phyloP scores from a whole-genome alignment of 225 moss, liverwort and hornwort species.

The Bryoerythrophyllum caledonicum region DNA sequence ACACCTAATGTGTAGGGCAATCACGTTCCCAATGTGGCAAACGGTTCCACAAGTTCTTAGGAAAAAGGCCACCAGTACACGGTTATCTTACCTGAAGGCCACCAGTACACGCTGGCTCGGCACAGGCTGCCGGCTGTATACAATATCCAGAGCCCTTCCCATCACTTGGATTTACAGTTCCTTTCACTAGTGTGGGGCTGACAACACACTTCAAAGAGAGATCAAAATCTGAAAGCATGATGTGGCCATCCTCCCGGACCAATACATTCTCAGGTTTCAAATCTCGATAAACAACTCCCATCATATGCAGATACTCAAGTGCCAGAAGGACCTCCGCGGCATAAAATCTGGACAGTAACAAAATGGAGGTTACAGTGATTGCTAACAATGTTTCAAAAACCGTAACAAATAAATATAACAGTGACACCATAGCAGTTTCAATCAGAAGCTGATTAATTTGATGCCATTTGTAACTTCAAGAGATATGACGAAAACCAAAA shows the following conservation, averaged over 20 bases:
- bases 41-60: neutral
- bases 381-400: neutral
- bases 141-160: constrained; percentile 36
- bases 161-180: constrained; percentile 31
- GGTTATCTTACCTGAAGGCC: constrained; percentile 31
- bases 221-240: constrained; percentile 90
- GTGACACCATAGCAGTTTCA: neutral
- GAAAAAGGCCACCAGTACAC: neutral
- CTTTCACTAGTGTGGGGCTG: constrained; percentile 62
- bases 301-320: constrained; percentile 86
- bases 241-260: constrained; percentile 78
- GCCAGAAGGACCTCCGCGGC: constrained; percentile 81
- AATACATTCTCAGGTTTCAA: constrained; percentile 86
- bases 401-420: neutral
- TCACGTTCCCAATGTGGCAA: neutral
- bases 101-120: constrained; percentile 39
- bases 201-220: constrained; percentile 77
- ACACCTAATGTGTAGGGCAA: neutral
- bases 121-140: constrained; percentile 38
- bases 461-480: neutral
- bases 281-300: constrained; percentile 90
- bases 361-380: neutral
- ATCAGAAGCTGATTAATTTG: neutral
- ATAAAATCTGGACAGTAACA: constrained; percentile 59
- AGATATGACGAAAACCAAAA: neutral